Evolutionary conservation across 169 alveolate genomes (phyloP), one percentile per base, ranked within the genome.

Genomic region (Pseudocohnilembus persalinus): DNA sequence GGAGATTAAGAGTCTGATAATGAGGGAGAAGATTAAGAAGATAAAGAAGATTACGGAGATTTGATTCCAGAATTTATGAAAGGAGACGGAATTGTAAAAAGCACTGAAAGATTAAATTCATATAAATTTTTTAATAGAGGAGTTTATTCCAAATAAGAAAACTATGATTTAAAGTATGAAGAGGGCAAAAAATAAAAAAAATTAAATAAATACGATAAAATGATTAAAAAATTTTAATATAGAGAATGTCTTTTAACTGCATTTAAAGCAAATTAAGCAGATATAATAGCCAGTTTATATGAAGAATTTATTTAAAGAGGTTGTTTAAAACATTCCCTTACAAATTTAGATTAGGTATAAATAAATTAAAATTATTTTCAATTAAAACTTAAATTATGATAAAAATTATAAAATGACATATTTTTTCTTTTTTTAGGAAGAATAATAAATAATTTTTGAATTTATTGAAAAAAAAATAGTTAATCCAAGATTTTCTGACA

Each of bases 221-320:
- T 49, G 27, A 31, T 79, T 29, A 79, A 79, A 63, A 79, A 79
- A 79, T 79, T 79, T 75, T 49, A 79, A 79, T 79, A 79, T 79
- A 79, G 49, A 79, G 64, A 68, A n/a, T 68, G 75, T 29, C 29
- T 79, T 68, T 26, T 63, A 72, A 64, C 35, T 1, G 84, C 84
- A 34, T 49, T 79, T 35, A 35, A 79, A 27, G 4, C n/a, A 28
- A 64, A 72, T 29, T 79, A 79, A 79, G 64, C 35, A 29, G 84
- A 79, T 64, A 73, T 79, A 16, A 73, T 79, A 28, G 64, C 63
- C 29, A 73, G 65, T 15, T 63, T 79, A n/a, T 79, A 79, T 79
- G 84, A 79, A 79, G 84, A 79, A 79, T 79, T 79, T 29, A n/a
- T 79, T n/a, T 32, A 79, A 79, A 79, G 84, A 29, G 84, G 84